Percentiles rank a stretch among this genome's conserved stretches.
Conservation (phyloP, 805 yeast species). For the Hanseniaspora lachancei region DNA sequence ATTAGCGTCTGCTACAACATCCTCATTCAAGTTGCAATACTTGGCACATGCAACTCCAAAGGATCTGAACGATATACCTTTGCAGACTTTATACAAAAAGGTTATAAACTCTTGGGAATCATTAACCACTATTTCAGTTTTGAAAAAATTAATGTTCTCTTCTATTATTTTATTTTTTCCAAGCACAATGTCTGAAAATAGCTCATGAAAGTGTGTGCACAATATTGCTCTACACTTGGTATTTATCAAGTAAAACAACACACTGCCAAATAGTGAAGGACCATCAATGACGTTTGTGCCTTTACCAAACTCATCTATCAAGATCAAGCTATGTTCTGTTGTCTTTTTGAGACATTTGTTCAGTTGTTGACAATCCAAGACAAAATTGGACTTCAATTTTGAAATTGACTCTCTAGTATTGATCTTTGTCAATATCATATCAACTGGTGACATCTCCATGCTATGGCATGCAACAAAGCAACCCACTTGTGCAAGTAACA, state of each 20-base stretch:
- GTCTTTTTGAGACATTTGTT: conserved; percentile 30
- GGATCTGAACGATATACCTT: conserved; percentile 27
- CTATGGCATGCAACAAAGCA: conserved; percentile 39
- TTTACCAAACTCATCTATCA: conserved; percentile 44
- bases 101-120: conserved; percentile 18
- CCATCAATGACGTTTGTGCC: conserved; percentile 39
- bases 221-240: conserved; percentile 23
- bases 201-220: conserved; percentile 35
- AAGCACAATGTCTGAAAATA: conserved; percentile 25
- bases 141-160: conserved; percentile 24
- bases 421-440: conserved; percentile 36
- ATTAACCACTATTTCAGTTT: conserved; percentile 24
- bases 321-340: conserved; percentile 32
- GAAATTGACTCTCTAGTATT: conserved; percentile 31
- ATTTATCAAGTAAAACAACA: conserved; percentile 19
- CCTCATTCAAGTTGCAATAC: conserved; percentile 26
- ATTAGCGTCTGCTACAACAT: conserved; percentile 27
- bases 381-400: conserved; percentile 36
- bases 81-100: conserved; percentile 26
- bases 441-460: conserved; percentile 37
- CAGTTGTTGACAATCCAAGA: conserved; percentile 37
- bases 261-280: conserved; percentile 33
- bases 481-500: conserved; percentile 41
- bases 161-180: conserved; percentile 9
- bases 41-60: conserved; percentile 34